These are phyloP conservation scores for Vitis cinerea DNA, from an alignment of 164 flowering plant genomes.

Conservation along the genomic window DNA sequence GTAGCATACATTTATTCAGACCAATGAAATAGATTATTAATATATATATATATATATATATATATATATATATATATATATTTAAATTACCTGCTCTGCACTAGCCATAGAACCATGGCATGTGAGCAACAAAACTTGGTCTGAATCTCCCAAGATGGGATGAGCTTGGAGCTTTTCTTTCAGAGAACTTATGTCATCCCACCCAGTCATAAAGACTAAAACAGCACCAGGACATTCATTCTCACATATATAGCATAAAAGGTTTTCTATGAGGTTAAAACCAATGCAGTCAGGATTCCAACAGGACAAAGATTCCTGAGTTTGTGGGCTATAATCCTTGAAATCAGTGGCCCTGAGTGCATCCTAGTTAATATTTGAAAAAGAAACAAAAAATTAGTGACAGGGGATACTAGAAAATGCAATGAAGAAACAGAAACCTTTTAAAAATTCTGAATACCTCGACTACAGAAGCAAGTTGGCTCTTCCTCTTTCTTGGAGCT, in stretches of 20 bases:
- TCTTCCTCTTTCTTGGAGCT: constrained; percentile 81
- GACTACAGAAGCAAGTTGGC: constrained; percentile 84
- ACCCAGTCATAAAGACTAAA: constrained; percentile 96
- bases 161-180: constrained; percentile 84
- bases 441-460: constrained; percentile 51
- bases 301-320: constrained; percentile 72
- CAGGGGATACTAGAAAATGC: not conserved
- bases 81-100: constrained; percentile 79
- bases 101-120: constrained; percentile 99
- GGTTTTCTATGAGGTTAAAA: constrained; percentile 84
- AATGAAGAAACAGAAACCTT: not conserved
- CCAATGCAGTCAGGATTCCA: constrained; percentile 97
- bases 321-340: constrained; percentile 50
- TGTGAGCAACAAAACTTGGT: constrained; percentile 73
- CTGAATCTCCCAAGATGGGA: constrained; percentile 77
- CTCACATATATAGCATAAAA: constrained; percentile 73
- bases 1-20: not conserved
- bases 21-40: not conserved
- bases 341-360: constrained; percentile 71
- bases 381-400: not conserved
- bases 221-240: constrained; percentile 84
- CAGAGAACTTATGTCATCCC: constrained; percentile 95
- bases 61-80: not conserved
- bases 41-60: not conserved
- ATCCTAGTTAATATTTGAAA: constrained; percentile 45